Percentiles rank a stretch among this genome's conserved stretches.
Conservation (phyloP, 306 rosid genomes). For the Fragaria iinumae region DNA sequence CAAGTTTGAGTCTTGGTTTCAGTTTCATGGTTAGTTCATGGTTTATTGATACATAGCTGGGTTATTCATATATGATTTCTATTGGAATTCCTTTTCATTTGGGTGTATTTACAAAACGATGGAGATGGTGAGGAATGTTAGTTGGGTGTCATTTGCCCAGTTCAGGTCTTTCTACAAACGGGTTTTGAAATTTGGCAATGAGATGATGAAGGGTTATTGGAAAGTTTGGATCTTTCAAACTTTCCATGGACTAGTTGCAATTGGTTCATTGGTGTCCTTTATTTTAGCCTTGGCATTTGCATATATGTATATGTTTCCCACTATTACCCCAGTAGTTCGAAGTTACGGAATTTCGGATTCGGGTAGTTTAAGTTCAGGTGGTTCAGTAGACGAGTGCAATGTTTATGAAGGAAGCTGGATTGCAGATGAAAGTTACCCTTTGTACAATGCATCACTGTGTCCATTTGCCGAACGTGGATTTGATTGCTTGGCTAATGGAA, state of each 20-base stretch:
- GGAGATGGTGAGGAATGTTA: conserved; percentile 40
- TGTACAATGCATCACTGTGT: conserved; percentile 71
- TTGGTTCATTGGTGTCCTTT: conserved; percentile 52
- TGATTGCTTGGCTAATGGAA: conserved; percentile 74
- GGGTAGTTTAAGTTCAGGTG: conserved; percentile 27
- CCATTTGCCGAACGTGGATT: conserved; percentile 80
- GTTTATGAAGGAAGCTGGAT: conserved; percentile 83
- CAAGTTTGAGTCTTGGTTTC: background rate
- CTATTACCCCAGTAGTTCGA: conserved; percentile 25
- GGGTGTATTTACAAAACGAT: conserved; percentile 45
- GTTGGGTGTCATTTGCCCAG: conserved; percentile 40
- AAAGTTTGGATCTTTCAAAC: conserved; percentile 44
- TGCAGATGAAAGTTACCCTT: conserved; percentile 64
- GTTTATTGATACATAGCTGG: conserved; percentile 2
- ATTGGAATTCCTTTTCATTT: conserved; percentile 24
- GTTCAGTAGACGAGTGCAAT: conserved; percentile 45
- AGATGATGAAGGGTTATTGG: conserved; percentile 40
- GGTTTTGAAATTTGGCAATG: conserved; percentile 41
- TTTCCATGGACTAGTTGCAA: conserved; percentile 44
- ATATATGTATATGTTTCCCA: conserved; percentile 50
- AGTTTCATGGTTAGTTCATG: conserved; percentile 5
- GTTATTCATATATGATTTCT: conserved; percentile 7
- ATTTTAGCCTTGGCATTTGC: conserved; percentile 46
- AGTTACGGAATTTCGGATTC: conserved; percentile 34
- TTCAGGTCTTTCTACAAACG: conserved; percentile 36